Evolutionary conservation across 805 yeast genomes (phyloP).

Genomic region (Komagataella phaffii): DNA sequence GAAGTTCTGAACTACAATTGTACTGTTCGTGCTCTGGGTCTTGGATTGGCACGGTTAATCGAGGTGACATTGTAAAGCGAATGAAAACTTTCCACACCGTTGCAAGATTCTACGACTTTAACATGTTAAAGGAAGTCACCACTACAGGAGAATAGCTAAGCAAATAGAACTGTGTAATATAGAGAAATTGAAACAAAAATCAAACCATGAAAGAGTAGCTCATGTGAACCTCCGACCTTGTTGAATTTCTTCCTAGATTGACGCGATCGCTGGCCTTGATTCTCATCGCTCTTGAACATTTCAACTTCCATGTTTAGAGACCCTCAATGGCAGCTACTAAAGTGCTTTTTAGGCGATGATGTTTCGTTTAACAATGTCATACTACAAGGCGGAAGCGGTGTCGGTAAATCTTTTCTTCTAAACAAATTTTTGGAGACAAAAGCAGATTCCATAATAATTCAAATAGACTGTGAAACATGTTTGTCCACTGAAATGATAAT

Average conservation of each 20-base stretch:
- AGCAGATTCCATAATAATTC: slow-evolving; percentile 8
- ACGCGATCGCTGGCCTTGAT: neutral
- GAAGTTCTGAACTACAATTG: slow-evolving; percentile 53
- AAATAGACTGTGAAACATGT: slow-evolving; percentile 30
- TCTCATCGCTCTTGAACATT: neutral
- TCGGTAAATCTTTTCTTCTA: slow-evolving; percentile 30
- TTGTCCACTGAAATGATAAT: slow-evolving; percentile 25
- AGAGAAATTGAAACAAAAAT: neutral
- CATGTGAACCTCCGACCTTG: neutral
- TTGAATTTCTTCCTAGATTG: neutral
- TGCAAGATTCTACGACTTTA: slow-evolving; percentile 46
- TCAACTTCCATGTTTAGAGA: neutral
- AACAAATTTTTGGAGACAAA: slow-evolving; percentile 14
- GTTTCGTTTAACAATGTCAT: neutral
- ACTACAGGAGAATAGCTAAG: slow-evolving; percentile 9
- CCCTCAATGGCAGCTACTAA: neutral
- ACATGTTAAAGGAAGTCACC: slow-evolving; percentile 28
- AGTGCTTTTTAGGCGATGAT: neutral
- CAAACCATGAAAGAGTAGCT: neutral
- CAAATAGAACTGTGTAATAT: neutral
- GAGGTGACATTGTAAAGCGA: slow-evolving; percentile 27
- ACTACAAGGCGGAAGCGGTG: neutral
- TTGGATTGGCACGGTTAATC: slow-evolving; percentile 51
- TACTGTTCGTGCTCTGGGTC: slow-evolving; percentile 83
- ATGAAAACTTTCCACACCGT: slow-evolving; percentile 42